Evolutionary conservation across 768 basidiomycete species (phyloP).

Genomic region (Rickenella mellea): DNA sequence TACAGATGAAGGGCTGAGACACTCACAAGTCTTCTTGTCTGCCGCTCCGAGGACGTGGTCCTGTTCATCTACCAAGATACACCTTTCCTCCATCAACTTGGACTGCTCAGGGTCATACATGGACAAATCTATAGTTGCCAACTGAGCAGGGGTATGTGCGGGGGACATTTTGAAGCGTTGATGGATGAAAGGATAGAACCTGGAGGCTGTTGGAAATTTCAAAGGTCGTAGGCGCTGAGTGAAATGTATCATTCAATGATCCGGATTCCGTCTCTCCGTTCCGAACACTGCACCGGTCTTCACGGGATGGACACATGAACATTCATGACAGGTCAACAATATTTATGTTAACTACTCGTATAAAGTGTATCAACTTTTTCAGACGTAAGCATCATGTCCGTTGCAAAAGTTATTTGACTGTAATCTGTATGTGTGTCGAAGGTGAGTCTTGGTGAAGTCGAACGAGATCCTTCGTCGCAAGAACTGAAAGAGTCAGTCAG

Average conservation of each 20-base stretch:
- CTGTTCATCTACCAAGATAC: constrained; percentile 85
- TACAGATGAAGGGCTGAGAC: background rate
- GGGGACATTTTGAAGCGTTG: background rate
- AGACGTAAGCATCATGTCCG: background rate
- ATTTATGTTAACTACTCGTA: no score
- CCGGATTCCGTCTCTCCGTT: no score
- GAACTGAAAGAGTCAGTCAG: constrained; percentile 34
- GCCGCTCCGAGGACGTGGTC: constrained; percentile 78
- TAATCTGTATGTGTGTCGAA: constrained; percentile 36
- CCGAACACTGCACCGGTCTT: no score
- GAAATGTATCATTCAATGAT: no score
- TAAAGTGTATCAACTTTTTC: no score
- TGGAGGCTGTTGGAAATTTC: no score
- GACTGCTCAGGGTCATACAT: constrained; percentile 90
- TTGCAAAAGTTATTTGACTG: constrained; percentile 20
- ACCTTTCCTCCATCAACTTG: constrained; percentile 90
- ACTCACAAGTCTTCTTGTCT: constrained; percentile 94
- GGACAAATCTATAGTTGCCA: constrained; percentile 70
- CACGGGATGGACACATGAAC: no score
- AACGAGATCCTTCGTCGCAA: constrained; percentile 68
- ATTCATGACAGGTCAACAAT: no score
- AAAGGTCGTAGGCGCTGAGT: no score
- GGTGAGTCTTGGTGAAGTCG: constrained; percentile 52
- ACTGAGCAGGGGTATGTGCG: constrained; percentile 28
- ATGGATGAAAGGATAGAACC: no score